phyloP scores from a whole-genome alignment of 2,329 filamentous ascomycete genomes.

The Chaetomium olivaceum region DNA sequence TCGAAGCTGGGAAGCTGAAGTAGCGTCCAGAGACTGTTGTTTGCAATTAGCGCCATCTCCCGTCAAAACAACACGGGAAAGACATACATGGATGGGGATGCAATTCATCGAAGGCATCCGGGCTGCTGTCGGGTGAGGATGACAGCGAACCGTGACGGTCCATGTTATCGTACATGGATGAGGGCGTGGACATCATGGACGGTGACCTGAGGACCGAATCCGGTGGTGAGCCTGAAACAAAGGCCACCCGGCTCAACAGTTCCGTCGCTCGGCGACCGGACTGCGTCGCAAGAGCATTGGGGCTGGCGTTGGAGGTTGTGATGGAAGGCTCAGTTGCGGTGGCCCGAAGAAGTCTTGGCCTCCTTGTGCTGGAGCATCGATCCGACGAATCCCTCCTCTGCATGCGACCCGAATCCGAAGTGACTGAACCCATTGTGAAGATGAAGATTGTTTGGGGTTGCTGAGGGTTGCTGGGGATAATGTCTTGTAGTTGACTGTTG shows the following conservation, averaged over 20 bases:
- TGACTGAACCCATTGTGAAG: constrained; percentile 41
- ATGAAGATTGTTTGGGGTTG: constrained; percentile 12
- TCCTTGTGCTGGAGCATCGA: constrained; percentile 44
- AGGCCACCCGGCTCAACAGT: constrained; percentile 55
- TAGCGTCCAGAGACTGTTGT: constrained; percentile 54
- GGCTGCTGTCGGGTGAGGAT: constrained; percentile 36
- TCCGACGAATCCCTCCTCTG: constrained; percentile 45
- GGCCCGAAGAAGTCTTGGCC: constrained; percentile 57
- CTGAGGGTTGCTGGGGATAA: constrained; percentile 6
- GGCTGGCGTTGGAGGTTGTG: constrained; percentile 55
- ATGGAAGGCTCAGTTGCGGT: constrained; percentile 59
- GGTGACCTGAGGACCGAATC: constrained; percentile 36
- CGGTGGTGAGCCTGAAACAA: constrained; percentile 48
- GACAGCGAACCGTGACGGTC: constrained; percentile 33
- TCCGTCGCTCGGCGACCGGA: constrained; percentile 55
- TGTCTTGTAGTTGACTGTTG: constrained; percentile 15
- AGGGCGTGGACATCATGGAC: constrained; percentile 41
- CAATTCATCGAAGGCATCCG: constrained; percentile 35
- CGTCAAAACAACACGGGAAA: background rate
- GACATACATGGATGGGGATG: constrained; percentile 30
- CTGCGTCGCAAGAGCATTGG: constrained; percentile 52
- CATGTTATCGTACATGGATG: constrained; percentile 40
- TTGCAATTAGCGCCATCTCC: constrained; percentile 26
- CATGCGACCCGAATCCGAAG: constrained; percentile 40
- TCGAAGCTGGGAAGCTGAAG: constrained; percentile 74